Conservation (phyloP, 768 basidiomycete genomes). For the Cystobasidium ongulense region DNA sequence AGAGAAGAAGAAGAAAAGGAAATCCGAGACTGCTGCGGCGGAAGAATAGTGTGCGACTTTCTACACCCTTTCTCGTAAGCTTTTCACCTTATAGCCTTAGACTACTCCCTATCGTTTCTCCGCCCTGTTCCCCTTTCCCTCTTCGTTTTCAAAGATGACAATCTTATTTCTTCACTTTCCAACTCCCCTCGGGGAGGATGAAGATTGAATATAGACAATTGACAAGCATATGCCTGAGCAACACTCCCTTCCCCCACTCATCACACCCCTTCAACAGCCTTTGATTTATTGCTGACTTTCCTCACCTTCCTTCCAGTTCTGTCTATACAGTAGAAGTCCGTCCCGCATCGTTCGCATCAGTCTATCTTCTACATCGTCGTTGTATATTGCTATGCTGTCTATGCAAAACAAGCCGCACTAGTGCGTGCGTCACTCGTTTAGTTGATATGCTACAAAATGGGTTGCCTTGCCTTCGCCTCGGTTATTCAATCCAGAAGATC, state of each 20-base stretch:
- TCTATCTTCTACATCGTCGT: neutral
- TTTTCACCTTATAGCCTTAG: neutral
- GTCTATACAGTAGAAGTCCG: too few relatives aligned
- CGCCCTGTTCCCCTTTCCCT: neutral
- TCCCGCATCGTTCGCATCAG: too few relatives aligned
- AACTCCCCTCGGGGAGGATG: conserved; percentile 18
- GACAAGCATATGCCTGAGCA: conserved; percentile 33
- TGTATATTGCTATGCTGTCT: conserved; percentile 1
- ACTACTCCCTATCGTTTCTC: neutral
- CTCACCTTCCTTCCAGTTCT: too few relatives aligned
- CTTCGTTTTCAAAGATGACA: conserved; percentile 9
- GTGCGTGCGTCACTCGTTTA: neutral
- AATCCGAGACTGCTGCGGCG: conserved; percentile 28
- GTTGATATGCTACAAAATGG: neutral
- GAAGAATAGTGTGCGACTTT: neutral
- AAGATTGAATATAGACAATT: conserved; percentile 16
- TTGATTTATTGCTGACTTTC: neutral
- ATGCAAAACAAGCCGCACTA: neutral
- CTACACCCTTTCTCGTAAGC: neutral
- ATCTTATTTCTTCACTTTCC: conserved; percentile 28
- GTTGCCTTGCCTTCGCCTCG: neutral
- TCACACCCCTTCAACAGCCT: neutral
- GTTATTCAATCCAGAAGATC: too few relatives aligned
- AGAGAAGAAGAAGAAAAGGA: conserved; percentile 29
- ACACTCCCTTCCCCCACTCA: neutral